phyloP scores from a whole-genome alignment of 2,329 filamentous ascomycete genomes.

The Allantophomopsis lycopodina region DNA sequence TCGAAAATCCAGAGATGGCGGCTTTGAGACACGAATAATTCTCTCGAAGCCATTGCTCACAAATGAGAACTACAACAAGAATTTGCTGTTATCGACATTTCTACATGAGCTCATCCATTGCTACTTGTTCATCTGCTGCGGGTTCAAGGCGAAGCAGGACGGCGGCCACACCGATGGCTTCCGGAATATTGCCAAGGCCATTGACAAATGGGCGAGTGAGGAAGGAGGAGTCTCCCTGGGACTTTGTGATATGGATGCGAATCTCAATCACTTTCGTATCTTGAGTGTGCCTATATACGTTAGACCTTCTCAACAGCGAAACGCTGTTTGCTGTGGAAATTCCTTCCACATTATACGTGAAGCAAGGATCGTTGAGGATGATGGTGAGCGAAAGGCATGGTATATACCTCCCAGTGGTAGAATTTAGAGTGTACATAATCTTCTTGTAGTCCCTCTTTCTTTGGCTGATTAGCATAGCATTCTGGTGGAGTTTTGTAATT shows the following conservation, averaged over 20 bases:
- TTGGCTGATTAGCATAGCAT: too few relatives aligned
- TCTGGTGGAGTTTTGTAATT: too few relatives aligned
- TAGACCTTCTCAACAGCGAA: too few relatives aligned
- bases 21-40: conserved; percentile 49
- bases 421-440: too few relatives aligned
- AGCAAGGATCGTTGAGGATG: too few relatives aligned
- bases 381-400: too few relatives aligned
- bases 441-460: too few relatives aligned
- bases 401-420: too few relatives aligned
- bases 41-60: conserved; percentile 45
- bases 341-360: too few relatives aligned
- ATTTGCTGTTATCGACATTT: conserved; percentile 49
- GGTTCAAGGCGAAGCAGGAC: conserved; percentile 36
- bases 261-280: conserved; percentile 36
- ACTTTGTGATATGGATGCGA: conserved; percentile 46
- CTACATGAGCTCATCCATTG: conserved; percentile 55
- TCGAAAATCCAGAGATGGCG: conserved; percentile 25
- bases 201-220: conserved; percentile 45
- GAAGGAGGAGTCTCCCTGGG: conserved; percentile 27
- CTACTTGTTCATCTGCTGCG: conserved; percentile 49
- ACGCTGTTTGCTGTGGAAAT: too few relatives aligned
- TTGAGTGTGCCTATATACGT: too few relatives aligned
- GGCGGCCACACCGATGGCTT: conserved; percentile 51
- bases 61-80: conserved; percentile 35
- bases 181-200: conserved; percentile 39